These are phyloP conservation scores for Candida ipomoeae DNA, from an alignment of 805 yeast species.

Conservation along the genomic window DNA sequence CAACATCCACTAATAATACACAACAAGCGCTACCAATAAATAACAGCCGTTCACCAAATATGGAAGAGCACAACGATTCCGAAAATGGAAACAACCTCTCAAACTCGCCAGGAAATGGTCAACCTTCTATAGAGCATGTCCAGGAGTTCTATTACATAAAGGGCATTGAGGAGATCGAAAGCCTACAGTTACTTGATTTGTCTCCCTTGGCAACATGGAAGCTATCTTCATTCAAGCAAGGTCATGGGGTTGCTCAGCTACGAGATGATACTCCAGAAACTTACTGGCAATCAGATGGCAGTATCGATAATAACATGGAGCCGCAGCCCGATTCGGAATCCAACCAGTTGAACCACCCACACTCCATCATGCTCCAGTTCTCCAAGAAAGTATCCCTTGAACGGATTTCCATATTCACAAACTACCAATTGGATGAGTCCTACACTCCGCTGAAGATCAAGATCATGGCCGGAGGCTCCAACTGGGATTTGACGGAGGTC, in stretches of 20 bases:
- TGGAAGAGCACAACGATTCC: background rate
- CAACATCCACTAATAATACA: background rate
- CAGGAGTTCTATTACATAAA: conserved; percentile 36
- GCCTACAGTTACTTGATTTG: conserved; percentile 62
- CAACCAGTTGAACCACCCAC: conserved; percentile 63
- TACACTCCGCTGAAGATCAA: conserved; percentile 78
- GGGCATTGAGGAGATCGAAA: conserved; percentile 56
- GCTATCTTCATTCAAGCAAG: conserved; percentile 70
- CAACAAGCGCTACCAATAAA: background rate
- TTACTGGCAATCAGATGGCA: conserved; percentile 95
- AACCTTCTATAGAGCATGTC: conserved; percentile 38
- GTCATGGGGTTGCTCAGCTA: conserved; percentile 66
- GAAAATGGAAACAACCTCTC: background rate
- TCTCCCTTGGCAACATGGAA: conserved; percentile 83
- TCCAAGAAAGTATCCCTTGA: conserved; percentile 69
- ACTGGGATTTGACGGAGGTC: conserved; percentile 73
- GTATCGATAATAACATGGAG: conserved; percentile 28
- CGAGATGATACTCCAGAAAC: conserved; percentile 67
- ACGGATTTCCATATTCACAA: conserved; percentile 66
- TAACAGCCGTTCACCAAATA: background rate
- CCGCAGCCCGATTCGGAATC: conserved; percentile 24
- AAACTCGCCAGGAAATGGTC: conserved; percentile 1
- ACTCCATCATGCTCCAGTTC: conserved; percentile 72
- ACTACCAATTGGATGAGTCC: conserved; percentile 75
- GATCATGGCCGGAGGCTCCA: conserved; percentile 66